Evolutionary conservation across 495 filamentous ascomycete genomes (phyloP).

Genomic region (Durotheca rogersii): DNA sequence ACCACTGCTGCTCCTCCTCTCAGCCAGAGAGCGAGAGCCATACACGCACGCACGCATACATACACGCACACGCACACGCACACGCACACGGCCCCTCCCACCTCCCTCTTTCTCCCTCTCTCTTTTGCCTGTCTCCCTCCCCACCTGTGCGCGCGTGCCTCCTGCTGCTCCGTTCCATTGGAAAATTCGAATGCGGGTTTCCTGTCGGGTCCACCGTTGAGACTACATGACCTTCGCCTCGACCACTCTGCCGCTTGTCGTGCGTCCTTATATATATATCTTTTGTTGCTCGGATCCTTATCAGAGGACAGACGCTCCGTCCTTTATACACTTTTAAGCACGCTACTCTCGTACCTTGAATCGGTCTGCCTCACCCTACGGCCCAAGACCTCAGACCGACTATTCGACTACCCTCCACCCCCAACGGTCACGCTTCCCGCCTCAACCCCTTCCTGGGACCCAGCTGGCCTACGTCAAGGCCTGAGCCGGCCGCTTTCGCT

Average conservation of each 20-base stretch:
- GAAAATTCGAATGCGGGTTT: constrained; percentile 23
- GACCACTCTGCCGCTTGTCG: constrained; percentile 17
- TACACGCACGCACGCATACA: too few relatives aligned
- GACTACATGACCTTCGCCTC: constrained; percentile 23
- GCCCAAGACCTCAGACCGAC: constrained; percentile 9
- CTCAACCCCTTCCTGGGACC: constrained; percentile 6
- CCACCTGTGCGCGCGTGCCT: neutral
- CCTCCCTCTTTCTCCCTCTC: constrained; percentile 3
- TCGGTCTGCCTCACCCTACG: neutral
- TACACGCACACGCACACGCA: too few relatives aligned
- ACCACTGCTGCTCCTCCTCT: too few relatives aligned
- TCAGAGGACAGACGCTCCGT: constrained; percentile 21
- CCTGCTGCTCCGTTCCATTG: constrained; percentile 6
- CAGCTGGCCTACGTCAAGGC: constrained; percentile 5
- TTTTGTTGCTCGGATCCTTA: constrained; percentile 16
- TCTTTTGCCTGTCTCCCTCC: neutral
- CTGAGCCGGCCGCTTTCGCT: constrained; percentile 3
- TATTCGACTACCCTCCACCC: constrained; percentile 2
- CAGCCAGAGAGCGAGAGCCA: too few relatives aligned
- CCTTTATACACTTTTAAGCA: constrained; percentile 20
- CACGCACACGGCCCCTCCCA: constrained; percentile 2
- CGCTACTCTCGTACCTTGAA: constrained; percentile 3
- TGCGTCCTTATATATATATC: constrained; percentile 13
- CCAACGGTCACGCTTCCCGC: neutral
- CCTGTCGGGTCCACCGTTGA: constrained; percentile 20